These are phyloP conservation scores for Solanum rostratum DNA, from an alignment of 257 asterid species.

Conservation along the genomic window DNA sequence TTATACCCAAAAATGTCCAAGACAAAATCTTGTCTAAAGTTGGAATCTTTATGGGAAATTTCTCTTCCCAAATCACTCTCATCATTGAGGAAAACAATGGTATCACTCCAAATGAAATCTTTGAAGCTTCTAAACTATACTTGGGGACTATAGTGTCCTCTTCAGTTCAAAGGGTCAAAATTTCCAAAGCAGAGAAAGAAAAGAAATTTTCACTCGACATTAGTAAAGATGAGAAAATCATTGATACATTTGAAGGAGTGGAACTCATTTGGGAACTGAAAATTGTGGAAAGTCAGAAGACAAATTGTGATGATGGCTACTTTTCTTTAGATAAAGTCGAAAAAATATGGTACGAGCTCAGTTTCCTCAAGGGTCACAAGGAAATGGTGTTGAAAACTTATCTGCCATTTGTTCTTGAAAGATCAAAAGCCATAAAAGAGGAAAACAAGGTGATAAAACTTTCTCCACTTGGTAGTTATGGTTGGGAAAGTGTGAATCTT, in stretches of 20 bases:
- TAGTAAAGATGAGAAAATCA: conserved; percentile 5
- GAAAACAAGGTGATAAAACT: conserved; percentile 10
- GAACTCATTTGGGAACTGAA: conserved; percentile 7
- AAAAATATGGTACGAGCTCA: conserved; percentile 7
- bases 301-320: not conserved
- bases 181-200: conserved; percentile 1
- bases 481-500: conserved; percentile 4
- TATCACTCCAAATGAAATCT: conserved; percentile 2
- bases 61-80: not conserved
- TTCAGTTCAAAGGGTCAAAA: conserved; percentile 1
- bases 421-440: conserved; percentile 9
- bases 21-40: conserved; percentile 11
- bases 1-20: conserved; percentile 10
- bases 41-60: conserved; percentile 9
- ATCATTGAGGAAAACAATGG: conserved; percentile 11
- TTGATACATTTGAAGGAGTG: conserved; percentile 7
- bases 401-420: conserved; percentile 10
- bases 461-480: not conserved
- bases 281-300: conserved; percentile 1
- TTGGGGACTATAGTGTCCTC: not conserved
- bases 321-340: not conserved
- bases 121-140: conserved; percentile 11
- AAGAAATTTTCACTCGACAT: not conserved
- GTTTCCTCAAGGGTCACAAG: conserved; percentile 1
- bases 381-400: conserved; percentile 5